phyloP scores from a whole-genome alignment of 768 basidiomycete genomes.

The Sarcodon aspratus region DNA sequence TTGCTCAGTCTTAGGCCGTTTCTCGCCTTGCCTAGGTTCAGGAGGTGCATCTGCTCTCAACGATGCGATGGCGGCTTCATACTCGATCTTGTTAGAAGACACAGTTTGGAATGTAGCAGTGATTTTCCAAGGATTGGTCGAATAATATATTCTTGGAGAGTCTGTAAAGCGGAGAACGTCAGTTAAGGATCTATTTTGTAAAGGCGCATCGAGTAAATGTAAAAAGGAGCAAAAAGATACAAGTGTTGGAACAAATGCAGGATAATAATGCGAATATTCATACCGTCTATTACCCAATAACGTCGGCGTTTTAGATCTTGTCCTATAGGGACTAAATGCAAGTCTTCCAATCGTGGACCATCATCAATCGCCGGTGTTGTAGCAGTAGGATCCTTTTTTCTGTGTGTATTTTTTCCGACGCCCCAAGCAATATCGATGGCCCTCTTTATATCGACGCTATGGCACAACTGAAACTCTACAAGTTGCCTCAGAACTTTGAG shows the following conservation, averaged over 20 bases:
- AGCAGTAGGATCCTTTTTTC: slow-evolving; percentile 57
- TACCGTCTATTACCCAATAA: slow-evolving; percentile 86
- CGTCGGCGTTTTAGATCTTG: slow-evolving; percentile 69
- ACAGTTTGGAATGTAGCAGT: slow-evolving; percentile 64
- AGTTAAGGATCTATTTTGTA: slow-evolving; percentile 7
- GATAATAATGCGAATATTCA: slow-evolving; percentile 51
- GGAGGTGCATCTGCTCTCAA: slow-evolving; percentile 41
- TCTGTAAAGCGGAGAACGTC: slow-evolving; percentile 35
- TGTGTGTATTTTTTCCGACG: slow-evolving; percentile 73
- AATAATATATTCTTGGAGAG: slow-evolving; percentile 75
- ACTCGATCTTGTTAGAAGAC: slow-evolving; percentile 66
- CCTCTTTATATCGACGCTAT: slow-evolving; percentile 56
- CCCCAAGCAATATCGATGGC: slow-evolving; percentile 82
- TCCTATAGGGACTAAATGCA: slow-evolving; percentile 63
- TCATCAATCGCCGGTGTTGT: slow-evolving; percentile 43
- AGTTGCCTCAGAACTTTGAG: slow-evolving; percentile 76
- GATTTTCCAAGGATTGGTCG: slow-evolving; percentile 87
- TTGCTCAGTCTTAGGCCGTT: slow-evolving; percentile 44
- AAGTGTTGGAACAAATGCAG: slow-evolving; percentile 18
- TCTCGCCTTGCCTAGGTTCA: slow-evolving; percentile 31
- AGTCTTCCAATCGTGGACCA: slow-evolving; percentile 51
- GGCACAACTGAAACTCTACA: slow-evolving; percentile 72
- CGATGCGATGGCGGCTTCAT: slow-evolving; percentile 47
- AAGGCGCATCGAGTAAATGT: slow-evolving; percentile 7
- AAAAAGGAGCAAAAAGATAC: slow-evolving; percentile 32